A percentile compares a stretch with the other conserved stretches of the same genome.
Conservation (phyloP, 108 stramenopile genomes). For the Cyclotella atomus region DNA sequence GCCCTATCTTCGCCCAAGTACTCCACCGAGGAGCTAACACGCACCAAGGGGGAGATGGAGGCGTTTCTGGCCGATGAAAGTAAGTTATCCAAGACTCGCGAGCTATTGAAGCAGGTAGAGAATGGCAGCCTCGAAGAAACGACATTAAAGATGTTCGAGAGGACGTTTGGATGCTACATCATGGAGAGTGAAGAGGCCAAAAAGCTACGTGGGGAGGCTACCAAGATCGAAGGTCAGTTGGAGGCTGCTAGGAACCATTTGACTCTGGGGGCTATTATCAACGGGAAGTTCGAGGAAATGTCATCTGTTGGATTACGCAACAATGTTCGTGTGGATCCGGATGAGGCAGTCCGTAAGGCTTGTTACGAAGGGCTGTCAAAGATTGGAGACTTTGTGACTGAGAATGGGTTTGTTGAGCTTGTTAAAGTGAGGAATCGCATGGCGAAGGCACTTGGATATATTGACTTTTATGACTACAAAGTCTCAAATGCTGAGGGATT, state of each 20-base stretch:
- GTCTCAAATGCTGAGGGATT: slow-evolving; percentile 79
- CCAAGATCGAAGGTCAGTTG: slow-evolving; percentile 59
- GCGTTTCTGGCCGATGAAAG: slow-evolving; percentile 57
- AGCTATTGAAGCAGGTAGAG: slow-evolving; percentile 26
- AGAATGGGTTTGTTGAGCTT: slow-evolving; percentile 75
- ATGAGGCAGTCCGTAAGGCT: slow-evolving; percentile 62
- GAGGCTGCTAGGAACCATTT: slow-evolving; percentile 63
- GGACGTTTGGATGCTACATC: slow-evolving; percentile 64
- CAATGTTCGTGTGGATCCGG: slow-evolving; percentile 49
- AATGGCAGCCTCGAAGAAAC: slow-evolving; percentile 29
- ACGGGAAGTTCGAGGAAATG: slow-evolving; percentile 55
- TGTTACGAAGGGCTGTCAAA: slow-evolving; percentile 70
- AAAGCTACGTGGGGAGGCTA: slow-evolving; percentile 54
- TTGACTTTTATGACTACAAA: slow-evolving; percentile 78
- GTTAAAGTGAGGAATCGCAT: slow-evolving; percentile 67
- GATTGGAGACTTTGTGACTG: slow-evolving; percentile 66
- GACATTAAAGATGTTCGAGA: slow-evolving; percentile 56
- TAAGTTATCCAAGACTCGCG: slow-evolving; percentile 45
- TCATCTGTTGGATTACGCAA: slow-evolving; percentile 71
- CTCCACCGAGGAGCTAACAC: slow-evolving; percentile 56
- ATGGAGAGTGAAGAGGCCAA: slow-evolving; percentile 60
- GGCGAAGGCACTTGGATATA: slow-evolving; percentile 57
- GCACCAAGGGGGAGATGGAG: slow-evolving; percentile 77
- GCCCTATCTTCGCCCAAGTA: slow-evolving; percentile 54
- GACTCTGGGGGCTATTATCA: slow-evolving; percentile 47